Evolutionary conservation across 495 filamentous ascomycete genomes (phyloP), one percentile per base, ranked within the genome.

Genomic region (Aspergillus ostianus): DNA sequence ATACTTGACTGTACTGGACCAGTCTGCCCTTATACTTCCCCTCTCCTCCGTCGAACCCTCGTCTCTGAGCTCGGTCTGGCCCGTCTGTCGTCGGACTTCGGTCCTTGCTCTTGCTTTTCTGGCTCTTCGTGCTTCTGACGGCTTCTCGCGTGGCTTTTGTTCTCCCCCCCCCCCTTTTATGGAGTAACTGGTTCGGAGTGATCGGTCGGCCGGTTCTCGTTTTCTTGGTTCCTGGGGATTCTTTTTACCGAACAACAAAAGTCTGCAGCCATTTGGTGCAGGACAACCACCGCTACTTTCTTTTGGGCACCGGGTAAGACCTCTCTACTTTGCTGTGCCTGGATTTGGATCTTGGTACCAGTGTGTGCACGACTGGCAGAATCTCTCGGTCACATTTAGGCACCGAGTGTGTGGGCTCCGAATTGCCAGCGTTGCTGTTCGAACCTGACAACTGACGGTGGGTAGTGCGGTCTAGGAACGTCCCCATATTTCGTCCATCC

Each of bases 401-500:
- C 46, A 51, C 27, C 29, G 36, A 41, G 52, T 23, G 10, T 41
- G 36, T 41, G 36, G 36, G 36, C 49, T 57, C 48, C 57, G 58
- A 59, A 61, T 51, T 61, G 55, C 60, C 57, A 63, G 32, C 56
- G 51, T 57, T 54, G 36, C 36, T 41, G 12, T 54, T 23, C 8
- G 57, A 67, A 59, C 53, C 60, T 61, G 61, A 50, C 52, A 62
- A 63, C 64, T 67, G 55, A 67, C 52, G 47, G 52, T 61, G 53
- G 48, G 57, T 56, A 27, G 30, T 26, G 36, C 44, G 50, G n/a
- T 56, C 29, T 54, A 60, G 48, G 59, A 56, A 44, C 54, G 23
- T 50, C 60, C 41, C 58, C 29, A 53, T 51, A 64, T 51, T 57
- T 41, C 47, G 45, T 21, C 51, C 44, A 47, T 61, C 21, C 49